A percentile compares a stretch with the other conserved stretches of the same genome.
Conservation (phyloP, 139 green algal genomes). For the Picochlorum sp. region DNA sequence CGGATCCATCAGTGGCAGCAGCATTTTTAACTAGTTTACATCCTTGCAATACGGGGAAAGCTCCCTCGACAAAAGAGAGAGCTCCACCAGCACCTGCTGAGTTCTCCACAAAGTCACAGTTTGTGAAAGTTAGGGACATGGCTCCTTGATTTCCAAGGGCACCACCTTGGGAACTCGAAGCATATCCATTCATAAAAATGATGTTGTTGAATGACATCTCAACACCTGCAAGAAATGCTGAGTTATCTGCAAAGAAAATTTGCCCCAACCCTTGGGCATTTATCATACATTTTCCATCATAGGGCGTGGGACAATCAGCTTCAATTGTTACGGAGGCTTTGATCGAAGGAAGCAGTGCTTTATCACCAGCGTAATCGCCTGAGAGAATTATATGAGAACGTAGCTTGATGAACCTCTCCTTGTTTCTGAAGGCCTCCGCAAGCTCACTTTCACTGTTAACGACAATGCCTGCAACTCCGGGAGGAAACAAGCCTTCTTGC, state of each 20-base stretch:
- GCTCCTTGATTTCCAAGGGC: slow-evolving; percentile 22
- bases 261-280: slow-evolving; percentile 9
- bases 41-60: slow-evolving; percentile 13
- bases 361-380: slow-evolving; percentile 6
- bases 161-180: slow-evolving; percentile 7
- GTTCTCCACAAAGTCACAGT: slow-evolving; percentile 32
- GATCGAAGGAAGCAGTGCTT: slow-evolving; percentile 25
- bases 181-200: slow-evolving; percentile 13
- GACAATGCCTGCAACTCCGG: background rate
- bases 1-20: slow-evolving; percentile 13
- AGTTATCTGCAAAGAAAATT: slow-evolving; percentile 29
- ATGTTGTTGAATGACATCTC: slow-evolving; percentile 26
- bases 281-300: slow-evolving; percentile 21
- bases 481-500: slow-evolving; percentile 4
- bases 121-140: slow-evolving; percentile 21
- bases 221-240: slow-evolving; percentile 12
- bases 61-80: slow-evolving; percentile 19
- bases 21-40: slow-evolving; percentile 7
- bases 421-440: slow-evolving; percentile 11
- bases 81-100: slow-evolving; percentile 12
- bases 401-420: slow-evolving; percentile 20
- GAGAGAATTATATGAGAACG: slow-evolving; percentile 15
- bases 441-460: slow-evolving; percentile 22
- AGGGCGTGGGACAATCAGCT: slow-evolving; percentile 21
- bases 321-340: slow-evolving; percentile 16